Conservation (phyloP, 345 rosid genomes). For the Pelargonium nanum region DNA sequence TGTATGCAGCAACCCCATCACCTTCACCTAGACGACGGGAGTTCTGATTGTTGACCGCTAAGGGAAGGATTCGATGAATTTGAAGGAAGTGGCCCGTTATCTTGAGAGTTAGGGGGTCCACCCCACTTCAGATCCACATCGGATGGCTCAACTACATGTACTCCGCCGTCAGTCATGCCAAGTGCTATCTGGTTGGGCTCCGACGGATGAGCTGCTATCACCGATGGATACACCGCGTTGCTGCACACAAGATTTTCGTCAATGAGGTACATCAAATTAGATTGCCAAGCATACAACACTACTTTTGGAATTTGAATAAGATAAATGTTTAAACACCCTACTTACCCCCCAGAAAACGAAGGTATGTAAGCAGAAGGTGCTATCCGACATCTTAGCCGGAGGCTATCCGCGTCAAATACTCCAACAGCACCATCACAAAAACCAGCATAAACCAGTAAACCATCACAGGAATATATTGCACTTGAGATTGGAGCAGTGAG, state of each 20-base stretch:
- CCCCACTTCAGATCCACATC: conserved; percentile 43
- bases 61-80: conserved; percentile 39
- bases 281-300: background rate
- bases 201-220: conserved; percentile 53
- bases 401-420: conserved; percentile 41
- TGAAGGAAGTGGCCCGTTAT: conserved; percentile 30
- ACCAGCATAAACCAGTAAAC: conserved; percentile 29
- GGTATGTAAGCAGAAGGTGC: conserved; percentile 40
- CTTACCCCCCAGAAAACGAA: conserved; percentile 20
- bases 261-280: background rate
- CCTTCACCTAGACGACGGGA: conserved; percentile 33
- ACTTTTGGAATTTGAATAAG: background rate
- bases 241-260: conserved; percentile 7
- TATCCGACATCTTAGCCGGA: conserved; percentile 38
- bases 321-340: background rate
- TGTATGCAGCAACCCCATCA: too few species aligned
- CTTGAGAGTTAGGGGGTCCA: conserved; percentile 19
- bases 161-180: conserved; percentile 57
- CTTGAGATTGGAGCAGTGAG: conserved; percentile 37
- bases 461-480: conserved; percentile 44
- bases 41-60: conserved; percentile 28
- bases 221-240: conserved; percentile 28
- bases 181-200: conserved; percentile 53
- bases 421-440: conserved; percentile 46
- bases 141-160: conserved; percentile 47